Evolutionary conservation across 805 yeast genomes (phyloP).

Genomic region (Schizosaccharomyces japonicus): DNA sequence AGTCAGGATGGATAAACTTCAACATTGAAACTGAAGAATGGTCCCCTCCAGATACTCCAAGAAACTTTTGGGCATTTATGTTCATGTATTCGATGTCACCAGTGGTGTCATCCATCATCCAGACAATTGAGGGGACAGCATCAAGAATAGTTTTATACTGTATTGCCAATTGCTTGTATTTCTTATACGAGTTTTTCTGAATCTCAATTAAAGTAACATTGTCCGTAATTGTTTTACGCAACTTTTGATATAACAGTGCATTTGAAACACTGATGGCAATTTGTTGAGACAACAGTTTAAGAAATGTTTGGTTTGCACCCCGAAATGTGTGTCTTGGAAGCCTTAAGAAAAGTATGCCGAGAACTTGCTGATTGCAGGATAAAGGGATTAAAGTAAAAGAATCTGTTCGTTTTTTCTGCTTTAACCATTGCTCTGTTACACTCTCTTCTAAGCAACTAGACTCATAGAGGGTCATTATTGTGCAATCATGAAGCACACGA

Average conservation of each 20-base stretch:
- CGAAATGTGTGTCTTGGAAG: slow-evolving; percentile 10
- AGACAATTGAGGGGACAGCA: slow-evolving; percentile 12
- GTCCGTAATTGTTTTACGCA: slow-evolving; percentile 11
- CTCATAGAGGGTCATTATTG: background rate
- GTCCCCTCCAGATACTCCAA: slow-evolving; percentile 10
- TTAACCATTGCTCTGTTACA: slow-evolving; percentile 7
- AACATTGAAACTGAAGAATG: slow-evolving; percentile 8
- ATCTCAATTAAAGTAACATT: slow-evolving; percentile 11
- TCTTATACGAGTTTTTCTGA: slow-evolving; percentile 9
- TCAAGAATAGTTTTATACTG: slow-evolving; percentile 11
- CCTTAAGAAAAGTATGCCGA: slow-evolving; percentile 10
- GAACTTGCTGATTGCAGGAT: slow-evolving; percentile 8
- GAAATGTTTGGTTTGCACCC: slow-evolving; percentile 10
- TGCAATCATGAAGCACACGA: background rate
- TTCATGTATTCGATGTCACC: slow-evolving; percentile 9
- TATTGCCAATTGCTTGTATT: slow-evolving; percentile 11
- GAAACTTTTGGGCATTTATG: slow-evolving; percentile 9
- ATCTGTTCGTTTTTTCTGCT: slow-evolving; percentile 8
- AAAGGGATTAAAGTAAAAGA: slow-evolving; percentile 10
- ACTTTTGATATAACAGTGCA: slow-evolving; percentile 10
- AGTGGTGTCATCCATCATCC: slow-evolving; percentile 9
- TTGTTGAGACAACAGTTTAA: slow-evolving; percentile 10
- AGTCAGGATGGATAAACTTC: slow-evolving; percentile 10
- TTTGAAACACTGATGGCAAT: slow-evolving; percentile 12
- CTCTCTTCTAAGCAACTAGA: background rate